Conservation (phyloP, 257 asterid genomes). For the Striga asiatica region DNA sequence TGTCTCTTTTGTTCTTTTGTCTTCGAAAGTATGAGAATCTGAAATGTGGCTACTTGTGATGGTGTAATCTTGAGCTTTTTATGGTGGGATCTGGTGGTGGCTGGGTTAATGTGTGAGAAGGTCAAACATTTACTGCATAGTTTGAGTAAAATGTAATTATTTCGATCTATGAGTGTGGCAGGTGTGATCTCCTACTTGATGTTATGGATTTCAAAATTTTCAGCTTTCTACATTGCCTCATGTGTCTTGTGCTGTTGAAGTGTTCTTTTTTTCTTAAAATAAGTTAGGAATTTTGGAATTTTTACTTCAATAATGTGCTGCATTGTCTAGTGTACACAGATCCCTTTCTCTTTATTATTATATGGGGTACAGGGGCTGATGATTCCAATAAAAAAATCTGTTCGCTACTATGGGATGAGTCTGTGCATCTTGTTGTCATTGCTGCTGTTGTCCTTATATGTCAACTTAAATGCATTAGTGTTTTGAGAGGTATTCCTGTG, state of each 20-base stretch:
- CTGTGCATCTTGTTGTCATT: not conserved
- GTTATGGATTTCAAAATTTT: not conserved
- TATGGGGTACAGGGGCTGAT: not conserved
- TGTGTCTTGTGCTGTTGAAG: not conserved
- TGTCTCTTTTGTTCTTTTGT: not conserved
- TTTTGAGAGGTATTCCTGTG: not conserved
- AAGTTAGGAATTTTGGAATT: too few relatives aligned
- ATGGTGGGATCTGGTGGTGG: not conserved
- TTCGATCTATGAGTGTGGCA: too few relatives aligned
- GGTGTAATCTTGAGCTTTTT: not conserved
- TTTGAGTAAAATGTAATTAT: not conserved
- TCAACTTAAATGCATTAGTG: not conserved
- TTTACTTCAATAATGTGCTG: not conserved
- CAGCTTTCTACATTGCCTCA: not conserved
- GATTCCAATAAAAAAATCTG: not conserved
- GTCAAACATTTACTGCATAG: not conserved
- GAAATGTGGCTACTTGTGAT: not conserved
- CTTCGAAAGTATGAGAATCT: not conserved
- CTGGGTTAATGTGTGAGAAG: not conserved
- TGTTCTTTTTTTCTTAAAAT: not conserved
- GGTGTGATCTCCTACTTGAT: too few relatives aligned
- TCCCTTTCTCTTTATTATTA: not conserved
- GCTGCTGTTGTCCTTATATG: not conserved
- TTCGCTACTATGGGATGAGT: not conserved
- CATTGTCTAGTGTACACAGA: not conserved